Evolutionary conservation across 2,329 filamentous ascomycete genomes (phyloP), one percentile per base, ranked within the genome.

Genomic region (Botrytis galanthina): DNA sequence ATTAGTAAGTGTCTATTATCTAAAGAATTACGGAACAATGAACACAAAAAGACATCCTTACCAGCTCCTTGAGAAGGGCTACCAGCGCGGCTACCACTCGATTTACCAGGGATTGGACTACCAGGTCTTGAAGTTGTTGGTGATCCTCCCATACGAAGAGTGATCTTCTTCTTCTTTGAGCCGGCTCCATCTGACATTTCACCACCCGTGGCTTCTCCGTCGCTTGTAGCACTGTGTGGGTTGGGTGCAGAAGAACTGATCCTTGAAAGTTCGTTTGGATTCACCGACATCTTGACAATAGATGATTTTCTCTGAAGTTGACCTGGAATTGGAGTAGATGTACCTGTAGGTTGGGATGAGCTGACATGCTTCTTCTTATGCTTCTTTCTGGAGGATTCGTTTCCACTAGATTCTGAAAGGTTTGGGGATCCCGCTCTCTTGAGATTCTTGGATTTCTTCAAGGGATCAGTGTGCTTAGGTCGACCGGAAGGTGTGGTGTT

Each of bases 341-440:
- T 84, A 32, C 88, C 87, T 74, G 88, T 90, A 16, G 83, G 83
- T 71, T 84, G 84, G 3, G 85, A 81, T 22, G 86, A 86, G 26
- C 84, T 80, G 2, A 83, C 82, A 75, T 89, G 87, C 81, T 92
- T 92, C 84, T 91, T 93, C 80, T 92, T 89, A 81, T 88, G 89
- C 84, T 93, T 93, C 83, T 96, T 94, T 77, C 92, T 91, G 37
- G 91, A 89, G 0, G 93, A 95, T 81, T 98, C 95, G 78, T 95
- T 97, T 71, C 94, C 95, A 81, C 94, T 97, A 16, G 94, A 94
- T 81, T 98, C 95, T 0, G 81, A 98, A 46, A 93, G 87, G 76
- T 95, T 92, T 4, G 95, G 94, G 26, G 94, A 97, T 29, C 94
- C 94, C 46, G 93, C 88, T 44, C 95, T 91, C 84, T 98, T 98